Conservation (phyloP, 495 filamentous ascomycete genomes). For the Daldinia loculata region DNA sequence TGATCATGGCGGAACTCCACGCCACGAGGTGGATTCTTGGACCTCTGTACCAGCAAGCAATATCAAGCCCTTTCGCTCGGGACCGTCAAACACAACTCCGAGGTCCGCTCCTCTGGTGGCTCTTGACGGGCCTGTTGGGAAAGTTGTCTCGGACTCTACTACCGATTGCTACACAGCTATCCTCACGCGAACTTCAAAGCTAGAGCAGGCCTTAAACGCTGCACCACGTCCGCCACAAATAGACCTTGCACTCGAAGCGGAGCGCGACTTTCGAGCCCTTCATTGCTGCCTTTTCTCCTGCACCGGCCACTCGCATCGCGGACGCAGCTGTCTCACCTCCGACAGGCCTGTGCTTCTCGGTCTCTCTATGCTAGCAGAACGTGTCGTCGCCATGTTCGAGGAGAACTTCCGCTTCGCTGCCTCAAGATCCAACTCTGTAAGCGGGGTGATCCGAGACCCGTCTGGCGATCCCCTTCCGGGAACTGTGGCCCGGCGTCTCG, state of each 20-base stretch:
- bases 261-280: too few relatives aligned
- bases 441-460: neutral
- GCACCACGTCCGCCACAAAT: neutral
- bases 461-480: neutral
- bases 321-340: neutral
- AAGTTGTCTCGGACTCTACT: too few relatives aligned
- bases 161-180: too few relatives aligned
- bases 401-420: neutral
- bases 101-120: neutral
- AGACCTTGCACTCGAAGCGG: neutral
- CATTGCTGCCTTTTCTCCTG: too few relatives aligned
- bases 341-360: neutral
- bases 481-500: neutral
- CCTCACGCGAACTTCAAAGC: too few relatives aligned
- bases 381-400: neutral
- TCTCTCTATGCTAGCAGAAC: neutral
- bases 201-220: too few relatives aligned
- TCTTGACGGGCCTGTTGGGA: neutral
- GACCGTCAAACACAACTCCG: neutral
- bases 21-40: neutral
- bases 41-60: neutral
- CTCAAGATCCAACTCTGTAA: neutral
- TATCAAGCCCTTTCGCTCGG: neutral
- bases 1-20: neutral
- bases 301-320: neutral